These are phyloP conservation scores for Tremella mesenterica DNA, from an alignment of 768 basidiomycete genomes.

Conservation along the genomic window DNA sequence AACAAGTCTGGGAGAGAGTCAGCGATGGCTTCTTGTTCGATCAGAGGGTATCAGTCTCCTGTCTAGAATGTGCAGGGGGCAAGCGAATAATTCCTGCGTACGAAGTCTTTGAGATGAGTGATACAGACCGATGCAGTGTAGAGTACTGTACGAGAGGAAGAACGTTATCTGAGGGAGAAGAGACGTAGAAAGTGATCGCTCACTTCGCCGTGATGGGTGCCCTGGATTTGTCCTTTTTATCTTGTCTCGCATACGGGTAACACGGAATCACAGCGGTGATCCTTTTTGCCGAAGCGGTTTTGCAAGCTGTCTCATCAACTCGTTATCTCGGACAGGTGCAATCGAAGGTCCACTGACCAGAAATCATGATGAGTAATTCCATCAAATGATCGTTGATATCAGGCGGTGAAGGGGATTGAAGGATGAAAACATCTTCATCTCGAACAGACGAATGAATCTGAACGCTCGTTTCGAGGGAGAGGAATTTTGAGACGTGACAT, in stretches of 20 bases:
- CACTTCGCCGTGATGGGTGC: conserved; percentile 92
- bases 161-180: background rate
- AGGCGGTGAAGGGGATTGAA: conserved; percentile 54
- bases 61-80: background rate
- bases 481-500: conserved; percentile 76
- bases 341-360: conserved; percentile 48
- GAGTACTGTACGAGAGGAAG: too few relatives aligned
- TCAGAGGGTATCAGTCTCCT: background rate
- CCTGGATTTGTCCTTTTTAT: conserved; percentile 98
- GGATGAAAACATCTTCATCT: conserved; percentile 97
- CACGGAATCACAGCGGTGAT: conserved; percentile 98
- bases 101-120: background rate
- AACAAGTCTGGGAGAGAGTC: conserved; percentile 54
- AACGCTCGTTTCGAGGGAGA: conserved; percentile 84
- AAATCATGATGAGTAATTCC: conserved; percentile 98
- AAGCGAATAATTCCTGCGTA: background rate
- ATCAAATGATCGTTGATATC: conserved; percentile 81
- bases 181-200: conserved; percentile 3
- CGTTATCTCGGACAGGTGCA: background rate
- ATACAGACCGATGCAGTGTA: background rate
- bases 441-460: conserved; percentile 90
- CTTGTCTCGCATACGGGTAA: conserved; percentile 94
- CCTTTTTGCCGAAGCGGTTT: conserved; percentile 94
- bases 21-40: too few relatives aligned
- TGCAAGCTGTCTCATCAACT: conserved; percentile 54